These are phyloP conservation scores for Cadophora sp. DNA, from an alignment of 2,329 filamentous ascomycete species.

Conservation along the genomic window DNA sequence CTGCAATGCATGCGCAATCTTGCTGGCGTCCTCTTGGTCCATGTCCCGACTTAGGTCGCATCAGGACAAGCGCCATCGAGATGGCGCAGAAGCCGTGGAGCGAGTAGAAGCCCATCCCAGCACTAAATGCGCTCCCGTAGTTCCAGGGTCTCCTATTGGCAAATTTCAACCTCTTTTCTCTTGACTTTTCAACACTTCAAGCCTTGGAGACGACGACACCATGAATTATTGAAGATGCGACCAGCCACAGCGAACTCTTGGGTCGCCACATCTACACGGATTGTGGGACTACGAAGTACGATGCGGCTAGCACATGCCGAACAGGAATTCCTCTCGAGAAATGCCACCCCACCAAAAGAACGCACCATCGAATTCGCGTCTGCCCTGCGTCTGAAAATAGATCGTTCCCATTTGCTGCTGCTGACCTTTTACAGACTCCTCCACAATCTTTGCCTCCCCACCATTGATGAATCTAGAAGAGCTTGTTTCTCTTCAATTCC, in stretches of 20 bases:
- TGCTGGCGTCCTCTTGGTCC: constrained; percentile 20
- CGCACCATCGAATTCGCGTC: constrained; percentile 15
- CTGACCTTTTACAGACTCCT: constrained; percentile 8
- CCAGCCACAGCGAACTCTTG: constrained; percentile 3
- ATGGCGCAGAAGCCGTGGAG: constrained; percentile 22
- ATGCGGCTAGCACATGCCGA: constrained; percentile 5
- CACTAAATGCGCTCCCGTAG: constrained; percentile 5
- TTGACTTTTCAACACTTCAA: constrained; percentile 17
- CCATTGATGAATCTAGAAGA: constrained; percentile 11
- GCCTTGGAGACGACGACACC: neutral
- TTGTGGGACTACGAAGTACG: too few relatives aligned
- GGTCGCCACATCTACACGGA: constrained; percentile 14
- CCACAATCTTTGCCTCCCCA: constrained; percentile 18
- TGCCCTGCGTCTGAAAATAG: constrained; percentile 23
- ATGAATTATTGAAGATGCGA: neutral
- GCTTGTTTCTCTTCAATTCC: constrained; percentile 9
- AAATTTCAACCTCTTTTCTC: constrained; percentile 8
- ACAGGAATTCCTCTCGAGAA: neutral
- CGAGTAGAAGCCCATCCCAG: constrained; percentile 21
- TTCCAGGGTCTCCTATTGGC: constrained; percentile 26
- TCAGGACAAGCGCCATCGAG: constrained; percentile 24
- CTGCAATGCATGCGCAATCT: constrained; percentile 32
- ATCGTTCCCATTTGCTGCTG: constrained; percentile 13
- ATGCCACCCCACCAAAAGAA: constrained; percentile 1
- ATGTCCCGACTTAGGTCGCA: constrained; percentile 24